phyloP scores from a whole-genome alignment of 2,329 filamentous ascomycete species.

The Tolypocladium pustulatum region DNA sequence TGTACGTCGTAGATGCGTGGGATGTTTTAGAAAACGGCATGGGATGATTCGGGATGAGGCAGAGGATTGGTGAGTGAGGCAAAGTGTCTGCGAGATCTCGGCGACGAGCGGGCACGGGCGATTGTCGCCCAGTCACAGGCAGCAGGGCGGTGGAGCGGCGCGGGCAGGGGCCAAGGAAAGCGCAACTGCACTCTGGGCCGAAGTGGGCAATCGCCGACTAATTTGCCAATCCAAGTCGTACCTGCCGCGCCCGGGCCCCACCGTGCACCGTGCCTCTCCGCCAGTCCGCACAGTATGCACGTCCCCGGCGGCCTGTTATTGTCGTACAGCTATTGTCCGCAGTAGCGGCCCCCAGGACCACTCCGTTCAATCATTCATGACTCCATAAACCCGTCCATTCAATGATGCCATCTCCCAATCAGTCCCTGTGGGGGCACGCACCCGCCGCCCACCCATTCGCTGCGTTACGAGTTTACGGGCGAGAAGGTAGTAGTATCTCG shows the following conservation, averaged over 20 bases:
- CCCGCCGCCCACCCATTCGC: background rate
- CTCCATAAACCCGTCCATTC: background rate
- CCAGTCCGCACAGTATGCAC: background rate
- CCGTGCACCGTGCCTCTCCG: background rate
- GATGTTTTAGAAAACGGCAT: background rate
- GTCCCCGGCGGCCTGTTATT: background rate
- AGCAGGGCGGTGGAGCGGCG: background rate
- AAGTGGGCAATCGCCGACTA: background rate
- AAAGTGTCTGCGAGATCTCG: background rate
- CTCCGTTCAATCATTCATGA: background rate
- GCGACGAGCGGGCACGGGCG: background rate
- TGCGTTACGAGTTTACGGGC: background rate
- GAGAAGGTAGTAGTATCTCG: background rate
- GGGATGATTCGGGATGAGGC: background rate
- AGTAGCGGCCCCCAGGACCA: background rate
- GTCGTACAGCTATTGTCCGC: constrained; percentile 1
- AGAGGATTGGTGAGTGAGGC: background rate
- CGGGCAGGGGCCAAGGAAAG: background rate
- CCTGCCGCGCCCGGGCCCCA: background rate
- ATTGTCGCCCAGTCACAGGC: background rate
- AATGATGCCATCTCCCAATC: background rate
- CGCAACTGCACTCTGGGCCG: background rate
- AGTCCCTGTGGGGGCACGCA: background rate
- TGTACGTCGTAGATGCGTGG: background rate
- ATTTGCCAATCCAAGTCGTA: background rate